phyloP scores from a whole-genome alignment of 306 rosid species.

The Psophocarpus tetragonolobus region DNA sequence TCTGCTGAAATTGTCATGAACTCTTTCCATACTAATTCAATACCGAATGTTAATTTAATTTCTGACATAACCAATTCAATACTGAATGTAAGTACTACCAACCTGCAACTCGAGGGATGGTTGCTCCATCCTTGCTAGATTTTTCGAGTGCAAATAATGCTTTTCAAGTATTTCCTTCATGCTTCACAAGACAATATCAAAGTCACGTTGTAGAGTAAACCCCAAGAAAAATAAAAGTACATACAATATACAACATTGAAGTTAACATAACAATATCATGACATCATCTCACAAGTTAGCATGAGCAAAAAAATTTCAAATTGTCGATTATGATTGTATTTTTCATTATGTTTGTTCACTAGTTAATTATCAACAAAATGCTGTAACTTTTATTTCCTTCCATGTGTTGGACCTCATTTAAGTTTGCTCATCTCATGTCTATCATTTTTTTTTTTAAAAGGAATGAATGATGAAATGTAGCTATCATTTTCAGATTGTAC shows the following conservation, averaged over 20 bases:
- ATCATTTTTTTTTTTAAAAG: too few relatives aligned
- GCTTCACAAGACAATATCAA: slow-evolving; percentile 48
- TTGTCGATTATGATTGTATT: too few relatives aligned
- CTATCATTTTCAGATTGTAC: too few relatives aligned
- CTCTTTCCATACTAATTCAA: neutral
- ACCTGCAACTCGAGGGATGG: slow-evolving; percentile 97
- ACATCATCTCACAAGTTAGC: too few relatives aligned
- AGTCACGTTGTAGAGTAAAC: slow-evolving; percentile 6
- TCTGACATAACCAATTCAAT: neutral
- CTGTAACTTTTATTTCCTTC: too few relatives aligned
- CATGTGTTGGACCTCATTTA: too few relatives aligned
- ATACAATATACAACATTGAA: neutral
- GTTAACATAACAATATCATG: neutral
- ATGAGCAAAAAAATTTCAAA: too few relatives aligned
- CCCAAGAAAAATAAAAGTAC: neutral
- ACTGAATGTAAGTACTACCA: neutral
- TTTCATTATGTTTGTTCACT: too few relatives aligned
- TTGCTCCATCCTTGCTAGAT: slow-evolving; percentile 63
- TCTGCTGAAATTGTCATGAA: too few relatives aligned
- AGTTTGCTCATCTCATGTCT: too few relatives aligned
- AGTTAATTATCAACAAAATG: too few relatives aligned
- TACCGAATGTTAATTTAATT: neutral
- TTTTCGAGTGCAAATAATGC: slow-evolving; percentile 79
- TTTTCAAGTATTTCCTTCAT: slow-evolving; percentile 80
- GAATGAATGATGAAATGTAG: too few relatives aligned